phyloP scores from a whole-genome alignment of 2,329 filamentous ascomycete genomes.

The Colletotrichum musae region DNA sequence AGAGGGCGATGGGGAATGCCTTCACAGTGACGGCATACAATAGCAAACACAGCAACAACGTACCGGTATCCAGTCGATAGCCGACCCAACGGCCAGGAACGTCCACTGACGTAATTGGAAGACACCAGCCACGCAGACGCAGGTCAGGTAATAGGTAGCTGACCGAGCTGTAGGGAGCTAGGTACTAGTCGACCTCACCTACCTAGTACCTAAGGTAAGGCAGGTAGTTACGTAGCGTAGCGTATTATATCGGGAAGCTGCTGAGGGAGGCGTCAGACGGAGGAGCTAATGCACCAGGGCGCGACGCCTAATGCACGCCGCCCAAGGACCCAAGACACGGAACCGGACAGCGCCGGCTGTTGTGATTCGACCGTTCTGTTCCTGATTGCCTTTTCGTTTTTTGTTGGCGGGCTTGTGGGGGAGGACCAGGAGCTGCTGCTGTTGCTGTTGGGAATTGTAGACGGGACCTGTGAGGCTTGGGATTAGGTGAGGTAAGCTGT shows the following conservation, averaged over 20 bases:
- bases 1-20: not conserved
- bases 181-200: no score
- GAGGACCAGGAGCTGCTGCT: no score
- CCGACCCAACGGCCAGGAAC: conserved; percentile 3
- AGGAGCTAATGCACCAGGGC: conserved; percentile 19
- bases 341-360: conserved; percentile 10
- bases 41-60: conserved; percentile 1
- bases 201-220: conserved; percentile 8
- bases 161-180: no score
- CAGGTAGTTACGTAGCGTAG: conserved; percentile 28
- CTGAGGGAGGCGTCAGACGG: conserved; percentile 22
- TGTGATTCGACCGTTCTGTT: conserved; percentile 30
- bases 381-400: conserved; percentile 9
- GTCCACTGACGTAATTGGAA: conserved; percentile 36
- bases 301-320: conserved; percentile 31
- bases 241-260: conserved; percentile 10
- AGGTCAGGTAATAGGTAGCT: no score
- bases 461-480: no score
- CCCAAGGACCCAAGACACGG: conserved; percentile 24
- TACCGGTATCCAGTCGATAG: not conserved
- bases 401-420: conserved; percentile 17
- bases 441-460: not conserved
- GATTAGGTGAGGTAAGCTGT: no score
- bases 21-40: conserved; percentile 21
- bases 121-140: not conserved